phyloP scores from a whole-genome alignment of 2,329 filamentous ascomycete species.

The Fusarium albidum region DNA sequence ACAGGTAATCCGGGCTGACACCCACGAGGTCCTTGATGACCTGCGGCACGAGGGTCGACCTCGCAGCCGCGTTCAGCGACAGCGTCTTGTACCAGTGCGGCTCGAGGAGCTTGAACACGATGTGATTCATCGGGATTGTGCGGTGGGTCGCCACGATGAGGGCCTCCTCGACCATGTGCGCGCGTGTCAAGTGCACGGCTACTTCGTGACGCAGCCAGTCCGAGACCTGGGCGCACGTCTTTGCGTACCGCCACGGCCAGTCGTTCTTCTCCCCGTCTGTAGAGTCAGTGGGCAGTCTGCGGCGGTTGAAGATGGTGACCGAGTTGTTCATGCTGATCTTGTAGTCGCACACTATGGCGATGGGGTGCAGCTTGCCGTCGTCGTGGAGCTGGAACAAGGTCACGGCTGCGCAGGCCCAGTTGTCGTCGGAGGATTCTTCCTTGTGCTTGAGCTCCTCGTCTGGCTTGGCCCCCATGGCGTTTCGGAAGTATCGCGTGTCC shows the following conservation, averaged over 20 bases:
- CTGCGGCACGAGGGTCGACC: constrained; percentile 53
- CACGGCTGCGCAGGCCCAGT: constrained; percentile 51
- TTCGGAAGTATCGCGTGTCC: constrained; percentile 54
- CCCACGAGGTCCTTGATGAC: constrained; percentile 54
- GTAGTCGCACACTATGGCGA: constrained; percentile 59
- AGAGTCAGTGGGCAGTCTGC: constrained; percentile 44
- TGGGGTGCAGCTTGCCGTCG: constrained; percentile 56
- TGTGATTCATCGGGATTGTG: constrained; percentile 50
- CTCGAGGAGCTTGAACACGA: constrained; percentile 52
- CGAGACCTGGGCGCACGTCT: constrained; percentile 55
- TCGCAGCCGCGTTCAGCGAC: constrained; percentile 56
- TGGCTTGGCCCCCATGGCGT: constrained; percentile 43
- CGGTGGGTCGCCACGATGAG: constrained; percentile 57
- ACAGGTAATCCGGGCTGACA: constrained; percentile 47
- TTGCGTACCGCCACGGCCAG: constrained; percentile 62
- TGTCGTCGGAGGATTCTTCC: constrained; percentile 39
- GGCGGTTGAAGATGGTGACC: constrained; percentile 58
- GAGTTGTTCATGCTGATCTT: constrained; percentile 52
- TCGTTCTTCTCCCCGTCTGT: constrained; percentile 42
- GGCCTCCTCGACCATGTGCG: constrained; percentile 57
- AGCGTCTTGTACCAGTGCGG: constrained; percentile 61
- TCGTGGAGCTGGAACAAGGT: constrained; percentile 52
- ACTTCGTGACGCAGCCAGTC: constrained; percentile 60
- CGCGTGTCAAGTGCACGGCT: constrained; percentile 53
- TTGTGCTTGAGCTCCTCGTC: constrained; percentile 40